Base-by-base conservation (phyloP, 805 yeast species). In the Debaryomyces maramus region DNA sequence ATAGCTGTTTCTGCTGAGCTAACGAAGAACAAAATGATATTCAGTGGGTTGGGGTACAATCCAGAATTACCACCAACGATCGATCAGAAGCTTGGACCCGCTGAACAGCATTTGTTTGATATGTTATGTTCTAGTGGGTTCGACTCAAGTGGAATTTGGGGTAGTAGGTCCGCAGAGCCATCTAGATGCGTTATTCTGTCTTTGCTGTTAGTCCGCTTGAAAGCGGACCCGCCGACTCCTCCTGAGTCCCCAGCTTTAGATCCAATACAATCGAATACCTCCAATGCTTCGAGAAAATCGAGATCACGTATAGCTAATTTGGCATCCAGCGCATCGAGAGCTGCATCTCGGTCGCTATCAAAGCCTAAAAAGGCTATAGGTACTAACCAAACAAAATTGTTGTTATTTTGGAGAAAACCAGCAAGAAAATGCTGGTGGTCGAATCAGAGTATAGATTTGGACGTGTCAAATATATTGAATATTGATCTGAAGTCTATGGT, bases 401-500 rank as follows among this genome's bases (percentile, higher is more conserved):
- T 93, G 26, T 67, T 93, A 38, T 93, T 93, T 58, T 93, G 99
- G 98, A 77, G 96, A 47, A 93, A 93, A 58, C 99, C 99, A 1
- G 99, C 99, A 2, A 77, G 98, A 56, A 93, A 93, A 59, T 93
- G 99, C 67, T 93, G 99, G 99, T 93, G 99, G 99, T 75, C 87
- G 5, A 79, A 81, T 57, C 78, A 80, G 32, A 69, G 63, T 20
- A 62, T 78, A 15, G 81, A 78, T 6, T 59, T 78, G 16, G 63
- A 63, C 24, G 47, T 76, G 4, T 53, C 23, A 32, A 45, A 29
- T 22, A 18, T 27, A 14, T 20, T 4, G 32, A 65, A 65, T 42
- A n/a, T n/a, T n/a, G 64, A 55, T 15, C 59, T 70, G 2, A 16
- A 31, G 6, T 29, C 29, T 2, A 45, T 53, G 39, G 41, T 40